Evolutionary conservation across 2,329 filamentous ascomycete genomes (phyloP), one percentile per base, ranked within the genome.

Genomic region (Neoarthrinium moseri): DNA sequence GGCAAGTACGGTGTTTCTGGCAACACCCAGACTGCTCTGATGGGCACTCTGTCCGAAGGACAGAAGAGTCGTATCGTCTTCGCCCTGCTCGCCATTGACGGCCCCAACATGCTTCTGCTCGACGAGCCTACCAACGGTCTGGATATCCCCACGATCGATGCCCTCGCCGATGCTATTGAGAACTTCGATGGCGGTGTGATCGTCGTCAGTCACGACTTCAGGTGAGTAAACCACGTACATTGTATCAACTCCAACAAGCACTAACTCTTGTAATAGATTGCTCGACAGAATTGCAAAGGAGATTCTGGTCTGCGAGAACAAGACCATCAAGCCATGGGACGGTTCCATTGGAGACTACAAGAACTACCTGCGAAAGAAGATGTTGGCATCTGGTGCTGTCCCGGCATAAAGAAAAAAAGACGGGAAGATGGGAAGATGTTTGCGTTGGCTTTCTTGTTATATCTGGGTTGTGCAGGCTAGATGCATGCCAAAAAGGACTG

Each of bases 211-310:
- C 94, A 99, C 87, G 94, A 99, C 71, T 99, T 99, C 83, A 87
- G 91, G 91, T 95, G 83, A 67, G 84, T 62, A 29, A 20, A 3
- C 15, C 33, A 6, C 18, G 2, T 41, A n/a, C 20, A 38, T 46
- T 38, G 15, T 11, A 12, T 45, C 3, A n/a, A n/a, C 33, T 17
- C 22, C 30, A 7, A 35, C 33, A 13, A 8, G 1, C 51, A 38
- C 52, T 65, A 54, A 59, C 43, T 22, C 15, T 30, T 18, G 43
- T 30, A 29, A 46, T 47, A 95, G 92, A 78, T 78, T 99, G 63
- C 84, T 99, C 56, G 94, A 99, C 83, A 96, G 96, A 80, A 97
- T 99, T 69, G 94, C 94, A 60, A 99, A 99, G 81, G 90, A 99
- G 71, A 99, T 99, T 71, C 84, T 99, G 74, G 94, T 99, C 46